phyloP scores from a whole-genome alignment of 257 asterid species.

The Lithospermum erythrorhizon region DNA sequence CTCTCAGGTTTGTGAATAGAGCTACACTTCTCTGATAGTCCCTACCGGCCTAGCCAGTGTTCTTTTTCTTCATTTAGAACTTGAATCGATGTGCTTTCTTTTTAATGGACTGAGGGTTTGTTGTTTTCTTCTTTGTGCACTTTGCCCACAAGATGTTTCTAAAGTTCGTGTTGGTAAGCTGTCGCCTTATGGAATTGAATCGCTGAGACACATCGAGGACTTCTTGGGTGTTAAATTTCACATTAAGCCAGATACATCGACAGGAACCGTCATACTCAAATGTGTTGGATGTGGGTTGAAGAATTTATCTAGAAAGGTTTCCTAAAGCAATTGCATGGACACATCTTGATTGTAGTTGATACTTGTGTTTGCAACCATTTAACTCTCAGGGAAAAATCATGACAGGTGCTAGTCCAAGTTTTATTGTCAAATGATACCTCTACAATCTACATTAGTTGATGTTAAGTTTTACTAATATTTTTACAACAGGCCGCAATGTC shows the following conservation, averaged over 20 bases:
- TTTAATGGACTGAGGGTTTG: constrained; percentile 62
- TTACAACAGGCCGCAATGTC: no score
- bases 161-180: constrained; percentile 87
- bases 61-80: neutral
- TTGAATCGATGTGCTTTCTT: neutral
- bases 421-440: no score
- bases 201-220: constrained; percentile 56
- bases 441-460: neutral
- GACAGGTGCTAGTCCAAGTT: neutral
- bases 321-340: neutral
- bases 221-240: constrained; percentile 64
- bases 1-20: constrained; percentile 57
- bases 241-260: constrained; percentile 66
- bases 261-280: constrained; percentile 65
- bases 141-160: constrained; percentile 82
- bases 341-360: neutral
- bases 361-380: neutral
- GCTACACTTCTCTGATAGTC: neutral
- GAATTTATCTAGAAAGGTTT: constrained; percentile 69
- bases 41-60: no score
- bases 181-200: constrained; percentile 60
- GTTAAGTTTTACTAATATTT: no score
- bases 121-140: constrained; percentile 83
- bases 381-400: neutral
- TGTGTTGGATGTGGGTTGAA: constrained; percentile 80